A percentile compares a stretch with the other conserved stretches of the same genome.
Conservation (phyloP, 176 grass and related monocot genomes). For the Areca catechu region DNA sequence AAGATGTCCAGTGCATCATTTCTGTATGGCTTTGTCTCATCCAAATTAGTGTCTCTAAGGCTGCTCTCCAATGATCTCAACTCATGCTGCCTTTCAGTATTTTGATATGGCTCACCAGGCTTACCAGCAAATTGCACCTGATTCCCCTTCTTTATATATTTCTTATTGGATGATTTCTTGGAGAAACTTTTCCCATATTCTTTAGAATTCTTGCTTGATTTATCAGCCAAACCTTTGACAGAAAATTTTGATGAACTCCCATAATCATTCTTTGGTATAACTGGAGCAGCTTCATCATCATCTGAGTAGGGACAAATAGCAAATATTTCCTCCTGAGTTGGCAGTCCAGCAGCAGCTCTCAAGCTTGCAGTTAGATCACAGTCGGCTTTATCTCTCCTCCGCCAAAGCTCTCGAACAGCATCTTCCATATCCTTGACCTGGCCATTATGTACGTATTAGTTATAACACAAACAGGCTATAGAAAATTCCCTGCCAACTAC, state of each 20-base stretch:
- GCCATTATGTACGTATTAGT: slow-evolving; percentile 10
- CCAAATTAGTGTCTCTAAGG: slow-evolving; percentile 38
- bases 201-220: slow-evolving; percentile 36
- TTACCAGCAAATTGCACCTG: slow-evolving; percentile 33
- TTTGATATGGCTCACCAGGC: slow-evolving; percentile 36
- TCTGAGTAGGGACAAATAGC: slow-evolving; percentile 52
- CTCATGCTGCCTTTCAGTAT: slow-evolving; percentile 44
- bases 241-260: slow-evolving; percentile 77
- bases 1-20: slow-evolving; percentile 27
- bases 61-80: slow-evolving; percentile 39
- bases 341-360: slow-evolving; percentile 71
- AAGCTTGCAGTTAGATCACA: slow-evolving; percentile 66
- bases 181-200: slow-evolving; percentile 39
- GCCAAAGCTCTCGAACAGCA: slow-evolving; percentile 94
- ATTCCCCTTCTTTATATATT: slow-evolving; percentile 48
- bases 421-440: slow-evolving; percentile 90
- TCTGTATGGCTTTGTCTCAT: slow-evolving; percentile 27
- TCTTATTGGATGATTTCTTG: slow-evolving; percentile 63
- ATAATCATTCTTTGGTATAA: slow-evolving; percentile 67
- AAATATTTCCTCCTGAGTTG: slow-evolving; percentile 46
- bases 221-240: slow-evolving; percentile 66
- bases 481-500: neutral
- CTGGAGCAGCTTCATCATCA: slow-evolving; percentile 44
- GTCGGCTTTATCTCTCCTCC: slow-evolving; percentile 65
- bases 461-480: no score